Conservation (phyloP, 73 alveolate species). For the Tetrahymena borealis region DNA sequence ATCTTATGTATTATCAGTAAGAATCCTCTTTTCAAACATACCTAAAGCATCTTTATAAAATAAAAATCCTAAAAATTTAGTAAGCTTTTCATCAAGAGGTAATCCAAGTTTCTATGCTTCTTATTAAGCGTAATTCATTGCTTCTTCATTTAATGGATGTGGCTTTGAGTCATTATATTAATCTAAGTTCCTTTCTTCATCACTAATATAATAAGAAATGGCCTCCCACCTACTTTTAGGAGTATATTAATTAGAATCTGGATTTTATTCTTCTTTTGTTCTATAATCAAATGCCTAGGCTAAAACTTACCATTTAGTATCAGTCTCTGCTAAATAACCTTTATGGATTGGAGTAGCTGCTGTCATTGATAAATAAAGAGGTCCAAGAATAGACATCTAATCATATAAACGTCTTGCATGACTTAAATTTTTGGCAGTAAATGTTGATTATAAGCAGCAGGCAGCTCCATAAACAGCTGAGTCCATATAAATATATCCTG, state of each 20-base stretch:
- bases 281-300: conserved; percentile 84
- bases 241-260: conserved; percentile 47
- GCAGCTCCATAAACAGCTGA: conserved; percentile 68
- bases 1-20: conserved; percentile 52
- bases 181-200: conserved; percentile 48
- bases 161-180: conserved; percentile 44
- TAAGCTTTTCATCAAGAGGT: conserved; percentile 57
- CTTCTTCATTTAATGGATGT: conserved; percentile 60
- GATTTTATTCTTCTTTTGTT: conserved; percentile 77
- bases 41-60: conserved; percentile 83
- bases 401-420: conserved; percentile 68
- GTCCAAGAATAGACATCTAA: conserved; percentile 57
- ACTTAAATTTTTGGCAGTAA: conserved; percentile 37
- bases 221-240: conserved; percentile 82
- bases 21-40: conserved; percentile 40
- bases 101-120: conserved; percentile 51
- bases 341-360: conserved; percentile 67
- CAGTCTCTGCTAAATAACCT: conserved; percentile 67
- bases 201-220: conserved; percentile 70
- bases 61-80: conserved; percentile 74
- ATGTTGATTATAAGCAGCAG: conserved; percentile 48
- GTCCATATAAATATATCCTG: conserved; percentile 75
- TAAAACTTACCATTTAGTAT: conserved; percentile 86
- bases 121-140: conserved; percentile 31
- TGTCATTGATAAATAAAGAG: conserved; percentile 60